Evolutionary conservation across 495 filamentous ascomycete species (phyloP).

Genomic region (Stereocaulon alpinum): DNA sequence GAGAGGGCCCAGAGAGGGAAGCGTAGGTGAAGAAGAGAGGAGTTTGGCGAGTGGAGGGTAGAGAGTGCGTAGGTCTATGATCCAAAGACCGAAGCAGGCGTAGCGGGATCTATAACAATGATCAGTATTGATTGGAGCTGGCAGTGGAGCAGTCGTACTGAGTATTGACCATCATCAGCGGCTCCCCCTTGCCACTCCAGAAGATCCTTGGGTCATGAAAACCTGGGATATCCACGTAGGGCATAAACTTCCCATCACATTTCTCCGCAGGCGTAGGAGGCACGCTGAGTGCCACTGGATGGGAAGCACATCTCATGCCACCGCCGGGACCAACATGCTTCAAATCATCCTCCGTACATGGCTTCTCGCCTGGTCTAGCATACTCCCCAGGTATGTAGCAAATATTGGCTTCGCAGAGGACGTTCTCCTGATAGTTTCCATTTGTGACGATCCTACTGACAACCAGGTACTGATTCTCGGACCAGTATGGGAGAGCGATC

Average conservation of each 20-base stretch:
- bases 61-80: constrained; percentile 30
- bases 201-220: constrained; percentile 35
- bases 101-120: constrained; percentile 27
- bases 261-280: constrained; percentile 33
- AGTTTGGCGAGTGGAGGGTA: constrained; percentile 25
- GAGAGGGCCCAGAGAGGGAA: constrained; percentile 29
- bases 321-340: constrained; percentile 23
- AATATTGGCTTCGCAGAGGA: constrained; percentile 33
- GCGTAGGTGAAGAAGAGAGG: constrained; percentile 26
- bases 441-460: constrained; percentile 30
- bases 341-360: constrained; percentile 29
- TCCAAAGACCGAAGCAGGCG: constrained; percentile 35
- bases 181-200: constrained; percentile 33
- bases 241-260: constrained; percentile 27
- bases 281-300: constrained; percentile 27
- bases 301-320: constrained; percentile 28
- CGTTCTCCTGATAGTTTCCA: constrained; percentile 30
- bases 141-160: constrained; percentile 22
- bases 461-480: constrained; percentile 31
- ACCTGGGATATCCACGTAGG: constrained; percentile 30
- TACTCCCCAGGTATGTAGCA: constrained; percentile 22
- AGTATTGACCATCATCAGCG: constrained; percentile 32
- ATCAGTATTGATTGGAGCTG: neutral
- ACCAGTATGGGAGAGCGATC: constrained; percentile 32
- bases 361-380: constrained; percentile 21